Evolutionary conservation across 2,329 filamentous ascomycete species (phyloP).

Genomic region (Xylaria sp.): DNA sequence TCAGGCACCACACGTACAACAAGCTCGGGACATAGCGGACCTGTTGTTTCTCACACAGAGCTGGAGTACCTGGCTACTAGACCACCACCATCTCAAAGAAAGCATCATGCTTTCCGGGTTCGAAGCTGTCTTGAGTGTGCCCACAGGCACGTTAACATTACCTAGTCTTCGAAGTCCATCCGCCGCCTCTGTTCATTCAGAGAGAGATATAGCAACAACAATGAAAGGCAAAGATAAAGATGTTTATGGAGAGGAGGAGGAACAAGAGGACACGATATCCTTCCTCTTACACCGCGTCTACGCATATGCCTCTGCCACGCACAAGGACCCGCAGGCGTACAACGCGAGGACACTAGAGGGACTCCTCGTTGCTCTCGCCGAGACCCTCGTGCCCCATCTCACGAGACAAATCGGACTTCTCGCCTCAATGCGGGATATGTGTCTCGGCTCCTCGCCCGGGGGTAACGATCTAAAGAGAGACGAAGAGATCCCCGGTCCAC

Average conservation of each 20-base stretch:
- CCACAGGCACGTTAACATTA: slow-evolving; percentile 35
- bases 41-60: slow-evolving; percentile 48
- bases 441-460: background rate
- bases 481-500: background rate
- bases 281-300: slow-evolving; percentile 33
- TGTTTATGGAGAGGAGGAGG: background rate
- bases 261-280: slow-evolving; percentile 22
- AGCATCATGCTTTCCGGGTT: slow-evolving; percentile 47
- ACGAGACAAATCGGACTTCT: slow-evolving; percentile 28
- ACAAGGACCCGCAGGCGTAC: slow-evolving; percentile 28
- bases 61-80: slow-evolving; percentile 47
- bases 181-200: background rate
- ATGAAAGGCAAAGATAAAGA: slow-evolving; percentile 8
- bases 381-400: slow-evolving; percentile 35
- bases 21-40: slow-evolving; percentile 46
- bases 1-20: slow-evolving; percentile 48
- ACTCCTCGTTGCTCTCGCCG: slow-evolving; percentile 29
- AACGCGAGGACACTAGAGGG: slow-evolving; percentile 7
- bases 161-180: background rate
- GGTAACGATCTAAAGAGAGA: background rate
- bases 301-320: slow-evolving; percentile 30
- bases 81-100: slow-evolving; percentile 49
- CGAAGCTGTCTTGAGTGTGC: slow-evolving; percentile 41
- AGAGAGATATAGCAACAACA: background rate
- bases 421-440: slow-evolving; percentile 36